phyloP scores from a whole-genome alignment of 2,329 filamentous ascomycete species.

The Colletotrichum spaethianum region DNA sequence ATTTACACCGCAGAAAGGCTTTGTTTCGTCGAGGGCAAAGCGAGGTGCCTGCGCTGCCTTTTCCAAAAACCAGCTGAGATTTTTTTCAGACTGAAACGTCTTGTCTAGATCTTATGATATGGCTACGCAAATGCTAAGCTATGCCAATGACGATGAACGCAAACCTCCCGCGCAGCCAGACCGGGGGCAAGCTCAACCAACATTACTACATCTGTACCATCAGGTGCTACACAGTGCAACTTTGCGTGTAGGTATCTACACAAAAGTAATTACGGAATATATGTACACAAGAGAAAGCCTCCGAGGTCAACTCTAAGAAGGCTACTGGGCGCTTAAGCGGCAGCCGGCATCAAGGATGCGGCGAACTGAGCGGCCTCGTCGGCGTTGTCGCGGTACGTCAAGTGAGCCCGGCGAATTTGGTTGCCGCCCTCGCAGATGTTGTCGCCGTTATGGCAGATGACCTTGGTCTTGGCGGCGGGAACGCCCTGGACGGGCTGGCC shows the following conservation, averaged over 20 bases:
- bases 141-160: constrained; percentile 17
- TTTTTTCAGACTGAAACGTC: background rate
- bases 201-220: background rate
- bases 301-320: constrained; percentile 34
- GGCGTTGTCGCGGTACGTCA: constrained; percentile 49
- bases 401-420: constrained; percentile 47
- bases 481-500: constrained; percentile 34
- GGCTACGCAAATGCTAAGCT: constrained; percentile 35
- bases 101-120: constrained; percentile 22
- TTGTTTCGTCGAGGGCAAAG: background rate
- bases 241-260: background rate
- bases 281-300: constrained; percentile 16
- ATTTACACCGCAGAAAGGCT: background rate
- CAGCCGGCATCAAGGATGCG: constrained; percentile 28
- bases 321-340: background rate
- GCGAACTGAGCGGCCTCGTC: constrained; percentile 44
- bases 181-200: background rate
- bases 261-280: background rate
- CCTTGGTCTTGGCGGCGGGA: constrained; percentile 29
- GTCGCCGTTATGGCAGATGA: constrained; percentile 53
- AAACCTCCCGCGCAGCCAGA: background rate
- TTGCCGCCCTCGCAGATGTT: constrained; percentile 50
- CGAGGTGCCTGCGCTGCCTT: background rate
- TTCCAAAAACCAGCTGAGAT: background rate
- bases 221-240: background rate